Conservation (phyloP, 1,284 basidiomycete genomes). For the Ganoderma boninense region DNA sequence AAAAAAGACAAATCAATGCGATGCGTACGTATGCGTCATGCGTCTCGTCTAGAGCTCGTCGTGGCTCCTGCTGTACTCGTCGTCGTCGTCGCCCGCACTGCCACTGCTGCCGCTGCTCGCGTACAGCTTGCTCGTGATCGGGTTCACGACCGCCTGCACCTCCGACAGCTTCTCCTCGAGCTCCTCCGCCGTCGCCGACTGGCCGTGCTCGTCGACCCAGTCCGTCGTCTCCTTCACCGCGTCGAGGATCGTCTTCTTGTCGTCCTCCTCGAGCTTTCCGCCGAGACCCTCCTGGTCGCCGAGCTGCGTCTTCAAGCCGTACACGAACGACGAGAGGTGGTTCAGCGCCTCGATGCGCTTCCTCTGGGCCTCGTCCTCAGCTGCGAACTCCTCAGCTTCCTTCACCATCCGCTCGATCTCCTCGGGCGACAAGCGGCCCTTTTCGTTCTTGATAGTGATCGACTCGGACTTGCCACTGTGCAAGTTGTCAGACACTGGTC, state of each 20-base stretch:
- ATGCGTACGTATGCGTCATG: slow-evolving; percentile 9
- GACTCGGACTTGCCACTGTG: slow-evolving; percentile 85
- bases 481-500: slow-evolving; percentile 19
- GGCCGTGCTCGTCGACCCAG: slow-evolving; percentile 90
- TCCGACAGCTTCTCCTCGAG: slow-evolving; percentile 89
- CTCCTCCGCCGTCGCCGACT: slow-evolving; percentile 83
- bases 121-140: slow-evolving; percentile 84
- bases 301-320: slow-evolving; percentile 87
- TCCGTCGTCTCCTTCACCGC: slow-evolving; percentile 90
- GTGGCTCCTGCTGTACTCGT: slow-evolving; percentile 61
- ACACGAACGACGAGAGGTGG: slow-evolving; percentile 80
- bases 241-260: slow-evolving; percentile 89
- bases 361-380: slow-evolving; percentile 86
- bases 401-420: slow-evolving; percentile 93
- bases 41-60: slow-evolving; percentile 65
- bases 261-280: slow-evolving; percentile 86
- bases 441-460: slow-evolving; percentile 89
- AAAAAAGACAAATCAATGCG: slow-evolving; percentile 32
- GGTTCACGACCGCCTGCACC: slow-evolving; percentile 67
- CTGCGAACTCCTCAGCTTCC: slow-evolving; percentile 91
- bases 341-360: slow-evolving; percentile 92
- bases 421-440: slow-evolving; percentile 85
- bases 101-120: slow-evolving; percentile 48
- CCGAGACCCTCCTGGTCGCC: slow-evolving; percentile 90
- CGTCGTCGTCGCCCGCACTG: slow-evolving; percentile 58